Evolutionary conservation across 108 stramenopile genomes (phyloP), one percentile per base, ranked within the genome.

Genomic region (Discostella stelligeroides): DNA sequence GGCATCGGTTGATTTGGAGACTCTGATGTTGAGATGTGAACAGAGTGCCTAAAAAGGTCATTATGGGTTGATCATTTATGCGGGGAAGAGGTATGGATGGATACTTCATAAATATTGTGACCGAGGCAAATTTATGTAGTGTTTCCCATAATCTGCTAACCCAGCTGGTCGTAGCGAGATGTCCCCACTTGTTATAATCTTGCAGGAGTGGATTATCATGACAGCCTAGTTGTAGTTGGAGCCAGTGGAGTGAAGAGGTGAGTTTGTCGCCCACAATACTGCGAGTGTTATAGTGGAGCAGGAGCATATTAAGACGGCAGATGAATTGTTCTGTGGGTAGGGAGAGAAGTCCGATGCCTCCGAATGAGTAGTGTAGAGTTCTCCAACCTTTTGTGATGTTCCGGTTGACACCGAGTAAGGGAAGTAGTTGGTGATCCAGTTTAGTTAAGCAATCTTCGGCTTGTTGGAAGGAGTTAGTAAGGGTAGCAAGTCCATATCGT

Each of bases 261-360:
- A 53, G 51, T 8, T 53, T 53, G 11, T 53, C 24, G 23, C 51
- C 24, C 6, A 24, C 2, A 20, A 23, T 6, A 2, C 11, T 24
- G 21, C 21, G 24, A 2, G 51, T 53, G 8, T 53, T 18, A 11
- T 53, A 53, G 51, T 53, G 51, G 20, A 24, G 51, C 2, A 53
- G 51, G 21, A 53, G 8, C 4, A 24, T 20, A n/a, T n/a, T n/a
- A n/a, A n/a, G n/a, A n/a, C n/a, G n/a, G n/a, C n/a, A n/a, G n/a
- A n/a, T n/a, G n/a, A 53, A 8, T 24, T 53, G 51, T 23, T 53
- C 51, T 24, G 51, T 53, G 6, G 51, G 51, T 4, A 53, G 23
- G 8, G 11, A 23, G 3, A 53, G 24, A 1, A 53, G 23, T 20
- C 51, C 51, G 11, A 53, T 12, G 4, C 51, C 51, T 9, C 51